Base-by-base conservation (phyloP, 805 yeast genomes). In the Ogataea philodendri region DNA sequence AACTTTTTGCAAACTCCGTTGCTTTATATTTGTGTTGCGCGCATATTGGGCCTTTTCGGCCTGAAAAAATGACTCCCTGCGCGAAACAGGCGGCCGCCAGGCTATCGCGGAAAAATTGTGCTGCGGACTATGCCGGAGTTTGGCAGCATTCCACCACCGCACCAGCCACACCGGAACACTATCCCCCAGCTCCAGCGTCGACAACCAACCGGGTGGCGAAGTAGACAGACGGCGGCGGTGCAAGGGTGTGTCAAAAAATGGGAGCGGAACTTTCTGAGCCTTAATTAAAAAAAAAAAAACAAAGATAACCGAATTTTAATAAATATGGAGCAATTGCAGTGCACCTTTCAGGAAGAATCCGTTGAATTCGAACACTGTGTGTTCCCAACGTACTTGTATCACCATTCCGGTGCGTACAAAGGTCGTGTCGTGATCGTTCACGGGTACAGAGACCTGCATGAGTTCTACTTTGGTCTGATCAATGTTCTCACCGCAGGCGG, bases 381-480 rank as follows among this genome's bases (percentile, higher is more conserved):
- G 2, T 55, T 52, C 26, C 36, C 41, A 9, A 49, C 57, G 4
- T 54, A 49, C 35, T 37, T 45, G 2, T 44, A 51, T 48, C n/a
- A 23, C 10, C 36, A 41, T 13, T 22, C 26, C 2, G 37, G 41
- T 6, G 30, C 19, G 4, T 51, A 48, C 41, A 74, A 69, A 45
- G 88, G 83, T 2, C 65, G 81, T 39, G 48, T 83, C 3, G 37
- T 84, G 3, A 67, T 72, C 39, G 74, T 83, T 3, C 94, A 84
- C 57, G 94, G 94, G 0, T 84, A 81, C 57, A 72, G 76, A 11
- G 94, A 84, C 48, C 69, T 67, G 37, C 65, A 75, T 8, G 50
- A 55, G 13, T 35, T 74, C 1, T 81, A 78, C 50, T 57, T 65
- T 22, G 71, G 74, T 33, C 49, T 73, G 18, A 71, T 74, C 52